Evolutionary conservation across 805 yeast genomes (phyloP).

Genomic region (Schwanniomyces occidentalis): DNA sequence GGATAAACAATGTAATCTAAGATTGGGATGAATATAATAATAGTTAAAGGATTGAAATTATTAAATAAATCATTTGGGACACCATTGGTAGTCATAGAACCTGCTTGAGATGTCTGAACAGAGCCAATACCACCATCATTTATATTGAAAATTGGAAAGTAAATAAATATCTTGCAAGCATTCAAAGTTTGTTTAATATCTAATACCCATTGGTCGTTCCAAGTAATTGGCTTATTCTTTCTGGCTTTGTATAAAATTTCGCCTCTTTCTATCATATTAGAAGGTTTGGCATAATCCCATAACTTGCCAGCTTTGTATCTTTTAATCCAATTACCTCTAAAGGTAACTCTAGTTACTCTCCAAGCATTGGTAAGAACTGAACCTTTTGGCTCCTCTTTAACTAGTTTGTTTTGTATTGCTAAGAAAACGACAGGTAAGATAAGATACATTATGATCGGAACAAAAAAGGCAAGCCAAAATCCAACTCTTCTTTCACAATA

Average conservation of each 20-base stretch:
- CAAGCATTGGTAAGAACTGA: conserved; percentile 46
- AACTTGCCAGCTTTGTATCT: conserved; percentile 42
- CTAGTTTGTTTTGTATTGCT: conserved; percentile 28
- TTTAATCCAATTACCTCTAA: conserved; percentile 41
- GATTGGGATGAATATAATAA: conserved; percentile 52
- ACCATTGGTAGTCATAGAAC: conserved; percentile 51
- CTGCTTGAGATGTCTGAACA: conserved; percentile 53
- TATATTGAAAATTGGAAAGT: conserved; percentile 37
- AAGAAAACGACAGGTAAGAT: conserved; percentile 30
- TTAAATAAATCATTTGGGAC: conserved; percentile 58
- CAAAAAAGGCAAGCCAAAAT: conserved; percentile 54
- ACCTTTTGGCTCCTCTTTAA: conserved; percentile 39
- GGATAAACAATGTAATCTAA: conserved; percentile 52
- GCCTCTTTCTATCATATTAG: conserved; percentile 46
- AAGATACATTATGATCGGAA: conserved; percentile 39
- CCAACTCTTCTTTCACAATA: conserved; percentile 53
- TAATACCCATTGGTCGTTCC: conserved; percentile 48
- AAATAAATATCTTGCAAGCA: conserved; percentile 47
- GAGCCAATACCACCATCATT: conserved; percentile 53
- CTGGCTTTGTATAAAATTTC: conserved; percentile 33
- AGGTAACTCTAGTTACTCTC: conserved; percentile 43
- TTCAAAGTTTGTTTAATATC: conserved; percentile 45
- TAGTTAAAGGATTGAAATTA: conserved; percentile 56
- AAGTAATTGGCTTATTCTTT: conserved; percentile 30
- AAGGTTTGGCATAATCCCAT: conserved; percentile 53